Evolutionary conservation across 805 yeast genomes (phyloP).

Genomic region (Nakazawaea ishiwadae): DNA sequence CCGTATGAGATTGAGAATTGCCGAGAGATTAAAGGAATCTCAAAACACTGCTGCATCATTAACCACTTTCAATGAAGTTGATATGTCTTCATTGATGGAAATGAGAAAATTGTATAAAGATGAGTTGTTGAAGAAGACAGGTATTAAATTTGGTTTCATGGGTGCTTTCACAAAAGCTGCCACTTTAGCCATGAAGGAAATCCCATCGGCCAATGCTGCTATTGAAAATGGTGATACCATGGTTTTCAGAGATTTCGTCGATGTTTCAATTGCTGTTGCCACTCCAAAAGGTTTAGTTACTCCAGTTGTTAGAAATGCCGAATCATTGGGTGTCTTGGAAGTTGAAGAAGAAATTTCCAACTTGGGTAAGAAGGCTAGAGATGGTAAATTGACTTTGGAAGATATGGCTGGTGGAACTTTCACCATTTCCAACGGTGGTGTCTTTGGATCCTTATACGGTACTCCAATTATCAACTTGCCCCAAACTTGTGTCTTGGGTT

Average conservation of each 20-base stretch:
- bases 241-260: slow-evolving; percentile 94
- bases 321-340: slow-evolving; percentile 80
- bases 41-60: slow-evolving; percentile 98
- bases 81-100: slow-evolving; percentile 87
- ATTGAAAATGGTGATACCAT: slow-evolving; percentile 90
- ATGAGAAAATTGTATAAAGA: slow-evolving; percentile 97
- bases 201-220: slow-evolving; percentile 93
- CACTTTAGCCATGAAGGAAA: slow-evolving; percentile 87
- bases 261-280: slow-evolving; percentile 94
- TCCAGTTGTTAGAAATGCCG: slow-evolving; percentile 96
- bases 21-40: slow-evolving; percentile 98
- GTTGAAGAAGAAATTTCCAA: slow-evolving; percentile 81
- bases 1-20: slow-evolving; percentile 98
- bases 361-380: slow-evolving; percentile 92
- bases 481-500: slow-evolving; percentile 95
- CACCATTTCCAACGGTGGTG: slow-evolving; percentile 99
- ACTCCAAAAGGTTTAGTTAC: slow-evolving; percentile 99
- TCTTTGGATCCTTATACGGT: slow-evolving; percentile 95
- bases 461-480: slow-evolving; percentile 98
- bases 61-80: slow-evolving; percentile 97
- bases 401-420: slow-evolving; percentile 99
- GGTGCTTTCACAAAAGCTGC: slow-evolving; percentile 96
- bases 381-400: slow-evolving; percentile 91
- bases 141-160: slow-evolving; percentile 97
- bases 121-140: slow-evolving; percentile 89